A percentile compares a stretch with the other conserved stretches of the same genome.
These are phyloP conservation scores for Neurospora discreta DNA, from an alignment of 495 filamentous ascomycete species.

Conservation along the genomic window DNA sequence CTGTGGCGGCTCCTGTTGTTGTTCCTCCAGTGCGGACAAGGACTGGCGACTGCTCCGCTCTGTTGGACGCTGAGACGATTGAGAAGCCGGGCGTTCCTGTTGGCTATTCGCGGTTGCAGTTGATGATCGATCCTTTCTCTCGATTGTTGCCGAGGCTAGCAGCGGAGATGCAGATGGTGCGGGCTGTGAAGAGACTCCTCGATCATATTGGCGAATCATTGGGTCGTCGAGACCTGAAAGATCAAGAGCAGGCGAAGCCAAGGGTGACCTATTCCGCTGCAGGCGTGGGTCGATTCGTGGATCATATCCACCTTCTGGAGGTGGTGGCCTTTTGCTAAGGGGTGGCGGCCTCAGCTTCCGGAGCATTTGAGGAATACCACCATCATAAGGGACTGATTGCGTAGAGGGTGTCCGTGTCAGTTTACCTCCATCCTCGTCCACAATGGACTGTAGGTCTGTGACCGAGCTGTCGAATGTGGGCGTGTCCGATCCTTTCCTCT, in stretches of 20 bases:
- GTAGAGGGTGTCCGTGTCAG: not conserved
- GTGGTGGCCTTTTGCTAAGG: slow-evolving; percentile 14
- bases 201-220: not conserved
- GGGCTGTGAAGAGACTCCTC: not conserved
- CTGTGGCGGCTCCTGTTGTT: not conserved
- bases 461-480: slow-evolving; percentile 38
- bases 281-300: slow-evolving; percentile 21
- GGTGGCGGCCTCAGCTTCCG: slow-evolving; percentile 9
- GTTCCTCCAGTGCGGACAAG: not conserved
- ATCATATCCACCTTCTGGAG: slow-evolving; percentile 24
- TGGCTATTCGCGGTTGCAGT: not conserved
- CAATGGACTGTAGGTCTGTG: slow-evolving; percentile 41
- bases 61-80: not conserved
- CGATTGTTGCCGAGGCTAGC: not conserved
- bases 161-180: not conserved
- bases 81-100: not conserved
- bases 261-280: slow-evolving; percentile 9
- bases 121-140: not conserved
- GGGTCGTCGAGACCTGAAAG: slow-evolving; percentile 6
- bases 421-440: slow-evolving; percentile 21
- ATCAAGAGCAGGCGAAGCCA: slow-evolving; percentile 14
- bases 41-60: slow-evolving; percentile 1
- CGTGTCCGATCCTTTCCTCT: slow-evolving; percentile 26
- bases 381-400: not conserved
- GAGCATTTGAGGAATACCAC: not conserved